Evolutionary conservation across 2,329 filamentous ascomycete genomes (phyloP).

Genomic region (Monascus ruber): DNA sequence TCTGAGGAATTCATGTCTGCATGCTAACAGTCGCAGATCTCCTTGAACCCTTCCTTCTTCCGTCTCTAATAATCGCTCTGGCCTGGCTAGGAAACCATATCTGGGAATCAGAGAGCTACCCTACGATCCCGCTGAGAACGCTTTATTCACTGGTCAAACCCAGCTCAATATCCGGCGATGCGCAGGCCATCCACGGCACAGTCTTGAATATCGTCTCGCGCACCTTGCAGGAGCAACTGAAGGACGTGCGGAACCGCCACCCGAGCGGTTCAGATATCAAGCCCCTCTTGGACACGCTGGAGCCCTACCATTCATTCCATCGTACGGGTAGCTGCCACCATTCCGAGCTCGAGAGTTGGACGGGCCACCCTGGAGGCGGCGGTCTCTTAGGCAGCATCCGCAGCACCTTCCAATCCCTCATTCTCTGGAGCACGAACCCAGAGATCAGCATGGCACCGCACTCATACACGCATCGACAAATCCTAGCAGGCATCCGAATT

Average conservation of each 20-base stretch:
- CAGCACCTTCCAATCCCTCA: slow-evolving; percentile 40
- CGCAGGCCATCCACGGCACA: slow-evolving; percentile 48
- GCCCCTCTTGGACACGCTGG: slow-evolving; percentile 41
- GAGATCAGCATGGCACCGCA: slow-evolving; percentile 43
- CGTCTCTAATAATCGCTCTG: slow-evolving; percentile 48
- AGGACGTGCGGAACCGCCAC: slow-evolving; percentile 38
- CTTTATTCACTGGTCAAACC: slow-evolving; percentile 47
- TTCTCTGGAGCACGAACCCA: slow-evolving; percentile 41
- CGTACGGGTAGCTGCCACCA: slow-evolving; percentile 35
- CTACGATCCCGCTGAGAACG: slow-evolving; percentile 43
- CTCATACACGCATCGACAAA: slow-evolving; percentile 44
- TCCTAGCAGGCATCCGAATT: slow-evolving; percentile 34
- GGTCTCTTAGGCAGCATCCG: slow-evolving; percentile 39
- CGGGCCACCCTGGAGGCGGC: slow-evolving; percentile 29
- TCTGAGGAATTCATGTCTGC: background rate
- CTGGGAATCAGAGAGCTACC: slow-evolving; percentile 38
- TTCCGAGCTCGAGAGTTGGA: slow-evolving; percentile 44
- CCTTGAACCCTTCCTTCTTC: slow-evolving; percentile 52
- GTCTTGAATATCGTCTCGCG: slow-evolving; percentile 47
- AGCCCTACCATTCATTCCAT: slow-evolving; percentile 40
- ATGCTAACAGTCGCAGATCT: slow-evolving; percentile 35
- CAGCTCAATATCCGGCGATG: slow-evolving; percentile 47
- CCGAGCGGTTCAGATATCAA: slow-evolving; percentile 42
- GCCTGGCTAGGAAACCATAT: slow-evolving; percentile 49
- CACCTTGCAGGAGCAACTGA: slow-evolving; percentile 41